These are phyloP conservation scores for Pestalotiopsis sp. DNA, from an alignment of 2,329 filamentous ascomycete genomes.

Conservation along the genomic window DNA sequence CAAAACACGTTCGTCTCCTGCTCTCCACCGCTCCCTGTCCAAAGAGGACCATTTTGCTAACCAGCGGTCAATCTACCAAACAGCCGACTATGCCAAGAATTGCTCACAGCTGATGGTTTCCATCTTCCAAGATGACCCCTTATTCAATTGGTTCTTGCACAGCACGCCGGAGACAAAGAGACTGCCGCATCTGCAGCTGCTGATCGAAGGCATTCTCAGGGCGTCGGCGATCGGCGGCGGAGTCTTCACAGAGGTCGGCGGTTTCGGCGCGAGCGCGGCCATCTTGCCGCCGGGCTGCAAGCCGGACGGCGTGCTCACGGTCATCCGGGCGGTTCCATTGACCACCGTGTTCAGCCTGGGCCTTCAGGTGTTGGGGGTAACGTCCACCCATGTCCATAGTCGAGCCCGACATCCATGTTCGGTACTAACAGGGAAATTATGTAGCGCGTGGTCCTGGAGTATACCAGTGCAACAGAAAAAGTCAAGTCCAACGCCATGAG, in stretches of 20 bases:
- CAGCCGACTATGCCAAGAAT: background rate
- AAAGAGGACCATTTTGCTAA: background rate
- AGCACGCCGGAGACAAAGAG: background rate
- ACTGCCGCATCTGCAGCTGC: background rate
- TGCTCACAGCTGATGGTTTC: background rate
- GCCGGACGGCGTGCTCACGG: background rate
- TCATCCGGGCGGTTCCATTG: background rate
- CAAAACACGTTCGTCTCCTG: background rate
- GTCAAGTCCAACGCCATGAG: conserved; percentile 2
- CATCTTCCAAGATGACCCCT: background rate
- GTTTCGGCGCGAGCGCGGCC: background rate
- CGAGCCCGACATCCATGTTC: background rate
- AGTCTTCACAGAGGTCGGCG: background rate
- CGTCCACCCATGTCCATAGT: background rate
- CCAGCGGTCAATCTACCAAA: background rate
- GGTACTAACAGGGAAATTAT: background rate
- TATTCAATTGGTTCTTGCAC: conserved; percentile 5
- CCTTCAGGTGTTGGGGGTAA: background rate
- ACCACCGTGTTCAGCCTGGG: background rate
- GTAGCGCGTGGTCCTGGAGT: background rate
- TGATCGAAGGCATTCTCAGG: conserved; percentile 1
- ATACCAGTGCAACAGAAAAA: background rate
- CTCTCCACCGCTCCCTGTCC: background rate
- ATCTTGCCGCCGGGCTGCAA: background rate
- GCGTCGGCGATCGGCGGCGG: background rate